A percentile compares a stretch with the other conserved stretches of the same genome.
Conservation (phyloP, 2,329 filamentous ascomycete genomes). For the Exophiala sp. region DNA sequence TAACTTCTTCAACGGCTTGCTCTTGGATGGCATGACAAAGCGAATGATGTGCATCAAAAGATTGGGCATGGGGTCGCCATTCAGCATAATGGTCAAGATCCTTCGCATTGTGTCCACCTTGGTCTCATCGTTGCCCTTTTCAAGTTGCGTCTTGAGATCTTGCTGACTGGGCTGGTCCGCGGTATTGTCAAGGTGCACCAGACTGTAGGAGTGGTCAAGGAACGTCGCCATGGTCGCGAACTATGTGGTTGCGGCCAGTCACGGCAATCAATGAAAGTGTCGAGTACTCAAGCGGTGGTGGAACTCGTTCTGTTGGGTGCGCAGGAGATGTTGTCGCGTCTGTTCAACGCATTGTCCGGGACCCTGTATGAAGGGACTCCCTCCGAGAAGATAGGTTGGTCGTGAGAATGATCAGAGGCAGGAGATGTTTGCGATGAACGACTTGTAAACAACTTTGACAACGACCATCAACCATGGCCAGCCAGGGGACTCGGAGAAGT, state of each 20-base stretch:
- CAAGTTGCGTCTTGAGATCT: slow-evolving; percentile 85
- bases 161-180: slow-evolving; percentile 85
- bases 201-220: slow-evolving; percentile 88
- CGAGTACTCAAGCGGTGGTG: not conserved
- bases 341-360: slow-evolving; percentile 3
- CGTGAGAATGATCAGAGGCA: too few relatives aligned
- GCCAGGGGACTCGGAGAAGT: slow-evolving; percentile 12
- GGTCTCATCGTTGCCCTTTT: slow-evolving; percentile 87
- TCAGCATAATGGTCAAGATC: slow-evolving; percentile 88
- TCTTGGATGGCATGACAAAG: slow-evolving; percentile 98
- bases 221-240: slow-evolving; percentile 76
- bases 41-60: slow-evolving; percentile 99
- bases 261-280: not conserved
- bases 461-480: not conserved
- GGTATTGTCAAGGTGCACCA: slow-evolving; percentile 96
- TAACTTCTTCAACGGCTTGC: slow-evolving; percentile 93
- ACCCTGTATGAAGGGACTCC: not conserved
- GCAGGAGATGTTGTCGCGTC: not conserved
- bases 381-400: too few relatives aligned
- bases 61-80: slow-evolving; percentile 90
- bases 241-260: not conserved
- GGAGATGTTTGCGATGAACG: not conserved
- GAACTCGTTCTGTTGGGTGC: not conserved
- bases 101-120: slow-evolving; percentile 96
- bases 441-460: not conserved